A percentile compares a stretch with the other conserved stretches of the same genome.
These are phyloP conservation scores for Megacollybia marginata DNA, from an alignment of 768 basidiomycete genomes.

Conservation along the genomic window DNA sequence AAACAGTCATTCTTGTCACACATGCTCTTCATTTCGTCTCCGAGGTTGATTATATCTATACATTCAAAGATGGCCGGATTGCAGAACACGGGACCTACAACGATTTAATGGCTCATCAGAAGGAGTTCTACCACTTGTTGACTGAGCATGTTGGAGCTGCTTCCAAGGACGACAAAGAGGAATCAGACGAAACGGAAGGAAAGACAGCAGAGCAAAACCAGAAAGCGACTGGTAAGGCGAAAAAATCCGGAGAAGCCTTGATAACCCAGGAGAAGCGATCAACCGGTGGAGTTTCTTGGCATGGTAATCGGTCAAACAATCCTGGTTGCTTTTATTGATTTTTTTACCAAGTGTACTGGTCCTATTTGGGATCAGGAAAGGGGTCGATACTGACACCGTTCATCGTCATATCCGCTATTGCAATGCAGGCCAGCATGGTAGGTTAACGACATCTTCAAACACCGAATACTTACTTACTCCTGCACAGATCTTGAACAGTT, in stretches of 20 bases:
- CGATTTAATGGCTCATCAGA: conserved; percentile 39
- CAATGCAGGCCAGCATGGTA: conserved; percentile 47
- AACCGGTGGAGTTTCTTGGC: conserved; percentile 53
- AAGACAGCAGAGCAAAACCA: conserved; percentile 20
- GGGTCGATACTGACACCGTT: conserved; percentile 43
- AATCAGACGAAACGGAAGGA: conserved; percentile 16
- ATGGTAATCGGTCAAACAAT: conserved; percentile 21
- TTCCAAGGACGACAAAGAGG: conserved; percentile 16
- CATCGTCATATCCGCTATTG: conserved; percentile 37
- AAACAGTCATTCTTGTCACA: conserved; percentile 49
- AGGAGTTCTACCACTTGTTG: conserved; percentile 51
- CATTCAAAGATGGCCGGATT: conserved; percentile 33
- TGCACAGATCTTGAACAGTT: conserved; percentile 48
- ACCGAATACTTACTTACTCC: too few species aligned
- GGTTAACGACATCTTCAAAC: too few species aligned
- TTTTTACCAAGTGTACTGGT: conserved; percentile 40
- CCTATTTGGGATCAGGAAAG: conserved; percentile 51
- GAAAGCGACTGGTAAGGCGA: conserved; percentile 25
- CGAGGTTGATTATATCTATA: conserved; percentile 44
- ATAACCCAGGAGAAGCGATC: conserved; percentile 59
- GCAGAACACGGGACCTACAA: conserved; percentile 45
- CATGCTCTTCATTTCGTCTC: conserved; percentile 50
- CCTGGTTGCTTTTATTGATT: neutral
- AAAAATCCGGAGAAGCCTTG: conserved; percentile 58
- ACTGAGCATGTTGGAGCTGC: conserved; percentile 54